These are phyloP conservation scores for Protea cynaroides DNA, from an alignment of 164 flowering plant genomes.

Conservation along the genomic window DNA sequence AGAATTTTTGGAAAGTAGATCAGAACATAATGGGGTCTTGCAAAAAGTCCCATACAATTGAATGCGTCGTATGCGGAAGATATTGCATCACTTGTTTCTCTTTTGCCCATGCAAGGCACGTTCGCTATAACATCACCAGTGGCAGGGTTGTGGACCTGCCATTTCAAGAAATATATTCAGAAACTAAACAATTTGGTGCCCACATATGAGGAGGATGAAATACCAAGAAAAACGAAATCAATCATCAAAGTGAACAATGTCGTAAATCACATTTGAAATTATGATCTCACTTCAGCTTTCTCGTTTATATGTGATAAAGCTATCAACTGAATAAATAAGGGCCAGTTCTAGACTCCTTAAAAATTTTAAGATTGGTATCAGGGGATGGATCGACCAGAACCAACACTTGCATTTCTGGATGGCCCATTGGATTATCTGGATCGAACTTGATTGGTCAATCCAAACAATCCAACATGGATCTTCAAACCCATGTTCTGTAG, in stretches of 20 bases:
- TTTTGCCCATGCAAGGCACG: slow-evolving; percentile 82
- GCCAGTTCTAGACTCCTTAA: too few species aligned
- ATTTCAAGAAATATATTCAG: slow-evolving; percentile 17
- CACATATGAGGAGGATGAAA: background rate
- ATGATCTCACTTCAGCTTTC: background rate
- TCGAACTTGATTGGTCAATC: too few species aligned
- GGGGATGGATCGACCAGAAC: too few species aligned
- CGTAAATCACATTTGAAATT: too few species aligned
- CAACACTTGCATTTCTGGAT: too few species aligned
- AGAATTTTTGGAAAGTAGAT: background rate
- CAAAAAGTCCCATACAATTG: slow-evolving; percentile 38
- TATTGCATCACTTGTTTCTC: slow-evolving; percentile 89
- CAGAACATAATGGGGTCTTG: background rate
- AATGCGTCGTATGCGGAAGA: slow-evolving; percentile 76
- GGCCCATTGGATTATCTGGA: too few species aligned
- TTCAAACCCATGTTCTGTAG: too few species aligned
- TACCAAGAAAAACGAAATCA: background rate
- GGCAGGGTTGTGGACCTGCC: slow-evolving; percentile 84
- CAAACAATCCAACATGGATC: too few species aligned
- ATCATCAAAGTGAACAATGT: background rate
- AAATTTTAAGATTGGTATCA: too few species aligned
- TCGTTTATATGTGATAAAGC: background rate
- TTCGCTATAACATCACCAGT: slow-evolving; percentile 74
- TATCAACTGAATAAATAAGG: background rate
- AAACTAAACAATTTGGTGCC: background rate